These are phyloP conservation scores for Pezicula radicicola DNA, from an alignment of 2,329 filamentous ascomycete species.

Conservation along the genomic window DNA sequence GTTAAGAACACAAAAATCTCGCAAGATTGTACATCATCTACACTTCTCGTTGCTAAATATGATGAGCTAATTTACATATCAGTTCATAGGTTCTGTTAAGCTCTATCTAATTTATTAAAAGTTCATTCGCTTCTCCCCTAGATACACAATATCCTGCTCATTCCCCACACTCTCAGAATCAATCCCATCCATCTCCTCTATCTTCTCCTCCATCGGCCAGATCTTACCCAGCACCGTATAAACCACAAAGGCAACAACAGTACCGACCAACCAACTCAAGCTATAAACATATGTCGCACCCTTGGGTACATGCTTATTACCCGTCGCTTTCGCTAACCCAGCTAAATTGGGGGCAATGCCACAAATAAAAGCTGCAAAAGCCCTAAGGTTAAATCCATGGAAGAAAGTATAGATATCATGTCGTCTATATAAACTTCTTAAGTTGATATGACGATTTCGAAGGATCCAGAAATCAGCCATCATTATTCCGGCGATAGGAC, in stretches of 20 bases:
- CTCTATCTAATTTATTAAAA: background rate
- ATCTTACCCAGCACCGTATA: constrained; percentile 12
- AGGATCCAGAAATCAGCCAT: constrained; percentile 30
- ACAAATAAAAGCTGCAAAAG: constrained; percentile 15
- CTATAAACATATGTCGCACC: constrained; percentile 20
- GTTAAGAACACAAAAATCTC: too few relatives aligned
- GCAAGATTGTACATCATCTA: too few relatives aligned
- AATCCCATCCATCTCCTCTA: constrained; percentile 12
- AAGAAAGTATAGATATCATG: constrained; percentile 19
- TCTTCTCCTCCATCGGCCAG: constrained; percentile 17
- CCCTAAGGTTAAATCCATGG: constrained; percentile 16
- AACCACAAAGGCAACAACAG: constrained; percentile 13
- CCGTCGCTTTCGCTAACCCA: constrained; percentile 17
- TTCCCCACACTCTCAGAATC: constrained; percentile 7
- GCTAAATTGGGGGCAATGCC: constrained; percentile 17
- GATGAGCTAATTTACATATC: too few relatives aligned
- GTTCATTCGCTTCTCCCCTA: constrained; percentile 3
- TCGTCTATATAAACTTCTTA: constrained; percentile 28
- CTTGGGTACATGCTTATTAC: constrained; percentile 13
- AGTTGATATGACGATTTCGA: constrained; percentile 26
- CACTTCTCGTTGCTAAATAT: too few relatives aligned
- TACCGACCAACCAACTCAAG: constrained; percentile 20
- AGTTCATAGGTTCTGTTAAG: background rate
- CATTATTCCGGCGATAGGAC: constrained; percentile 35
- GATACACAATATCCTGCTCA: constrained; percentile 3